phyloP scores from a whole-genome alignment of 805 yeast species.

The Debaryomyces prosopidis region DNA sequence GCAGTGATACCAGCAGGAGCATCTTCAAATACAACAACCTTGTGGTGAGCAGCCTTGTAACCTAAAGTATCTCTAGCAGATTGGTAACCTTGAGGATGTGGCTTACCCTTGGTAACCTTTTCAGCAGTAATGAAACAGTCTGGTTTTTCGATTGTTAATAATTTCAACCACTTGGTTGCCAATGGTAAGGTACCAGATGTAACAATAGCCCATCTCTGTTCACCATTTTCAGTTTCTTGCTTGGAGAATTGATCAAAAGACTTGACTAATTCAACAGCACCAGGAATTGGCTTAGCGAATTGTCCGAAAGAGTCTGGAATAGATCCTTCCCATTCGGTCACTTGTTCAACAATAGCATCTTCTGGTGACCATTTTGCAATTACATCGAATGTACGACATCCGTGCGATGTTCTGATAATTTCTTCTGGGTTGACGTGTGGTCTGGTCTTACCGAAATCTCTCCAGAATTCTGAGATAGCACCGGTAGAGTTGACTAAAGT shows the following conservation, averaged over 20 bases:
- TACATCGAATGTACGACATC: conserved; percentile 80
- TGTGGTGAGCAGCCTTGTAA: conserved; percentile 32
- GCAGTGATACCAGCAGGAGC: conserved; percentile 88
- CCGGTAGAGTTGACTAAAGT: conserved; percentile 81
- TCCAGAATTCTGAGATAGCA: conserved; percentile 84
- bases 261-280: conserved; percentile 65
- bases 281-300: conserved; percentile 72
- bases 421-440: conserved; percentile 69
- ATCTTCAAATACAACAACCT: conserved; percentile 76
- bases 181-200: conserved; percentile 78
- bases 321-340: conserved; percentile 63
- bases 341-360: conserved; percentile 65
- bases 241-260: conserved; percentile 50
- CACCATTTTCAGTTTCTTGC: conserved; percentile 39
- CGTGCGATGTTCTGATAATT: conserved; percentile 75
- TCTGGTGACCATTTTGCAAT: conserved; percentile 74
- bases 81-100: conserved; percentile 81
- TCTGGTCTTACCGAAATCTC: conserved; percentile 64
- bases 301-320: conserved; percentile 74
- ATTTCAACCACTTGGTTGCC: conserved; percentile 77
- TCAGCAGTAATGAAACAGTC: conserved; percentile 80
- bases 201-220: conserved; percentile 80
- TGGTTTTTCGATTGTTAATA: conserved; percentile 62
- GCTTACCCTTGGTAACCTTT: conserved; percentile 78
- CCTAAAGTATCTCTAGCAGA: conserved; percentile 53